Evolutionary conservation across 257 asterid genomes (phyloP), one percentile per base, ranked within the genome.

Genomic region (Lantana camara): DNA sequence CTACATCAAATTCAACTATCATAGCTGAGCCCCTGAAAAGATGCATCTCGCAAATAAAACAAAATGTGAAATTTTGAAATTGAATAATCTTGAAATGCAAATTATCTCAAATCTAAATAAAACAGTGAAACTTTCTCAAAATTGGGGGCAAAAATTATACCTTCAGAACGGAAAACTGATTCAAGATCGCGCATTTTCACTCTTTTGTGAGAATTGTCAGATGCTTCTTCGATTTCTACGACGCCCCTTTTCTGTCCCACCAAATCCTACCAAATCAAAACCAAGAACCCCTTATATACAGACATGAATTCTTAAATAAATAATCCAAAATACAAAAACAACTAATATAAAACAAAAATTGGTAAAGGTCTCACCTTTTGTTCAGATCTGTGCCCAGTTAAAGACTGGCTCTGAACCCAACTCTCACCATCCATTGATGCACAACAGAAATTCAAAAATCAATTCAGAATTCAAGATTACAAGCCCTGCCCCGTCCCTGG

Each of bases 181-280:
- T 67, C 75, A 57, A 78, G 76, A 48, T 75, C 77, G 35, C 82
- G 79, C 78, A 75, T 75, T 78, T 82, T 82, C 64, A 67, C 71
- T 64, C 76, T 73, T 62, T 75, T 78, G 0, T 67, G 63, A 53
- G 80, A 64, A 12, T 27, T 63, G 44, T 71, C 80, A 0, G 68
- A 67, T 10, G 42, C 47, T 69, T 75, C 84, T 46, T 73, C 78
- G 20, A 60, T 60, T 41, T 73, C 80, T n/a, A 60, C 2, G 41
- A 66, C 20, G 14, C 63, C 60, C 73, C 82, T 78, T 70, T 75
- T 81, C 69, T 75, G 71, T 8, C 73, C 80, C 69, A 64, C 71
- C 51, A 23, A 60, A 67, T 61, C 44, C 73, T 71, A 34, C 58
- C 58, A 71, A 56, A 61, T 41, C 22, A 59, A 68, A 72, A 63